A percentile compares a stretch with the other conserved stretches of the same genome.
phyloP scores from a whole-genome alignment of 805 yeast species.

The Candida schatavii region DNA sequence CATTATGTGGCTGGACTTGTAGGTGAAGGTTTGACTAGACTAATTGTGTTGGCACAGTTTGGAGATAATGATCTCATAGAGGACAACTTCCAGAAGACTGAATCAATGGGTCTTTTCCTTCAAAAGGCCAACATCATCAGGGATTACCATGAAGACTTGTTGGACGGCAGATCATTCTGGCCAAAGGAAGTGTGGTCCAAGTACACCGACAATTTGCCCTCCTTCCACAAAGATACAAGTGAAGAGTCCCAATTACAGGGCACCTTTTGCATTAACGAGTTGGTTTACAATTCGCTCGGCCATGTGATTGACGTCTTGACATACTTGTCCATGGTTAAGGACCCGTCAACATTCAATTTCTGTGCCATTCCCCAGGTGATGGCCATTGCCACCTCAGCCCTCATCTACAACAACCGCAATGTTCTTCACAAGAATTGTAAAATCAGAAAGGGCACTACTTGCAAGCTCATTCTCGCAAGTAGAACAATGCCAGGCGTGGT shows the following conservation, averaged over 20 bases:
- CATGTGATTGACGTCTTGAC: slow-evolving; percentile 77
- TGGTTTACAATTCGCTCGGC: slow-evolving; percentile 72
- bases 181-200: slow-evolving; percentile 91
- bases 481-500: slow-evolving; percentile 75
- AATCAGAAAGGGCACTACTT: slow-evolving; percentile 87
- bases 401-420: slow-evolving; percentile 75
- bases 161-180: slow-evolving; percentile 93
- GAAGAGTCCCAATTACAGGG: slow-evolving; percentile 54
- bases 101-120: slow-evolving; percentile 91
- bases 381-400: slow-evolving; percentile 94
- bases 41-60: slow-evolving; percentile 74
- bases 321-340: slow-evolving; percentile 73
- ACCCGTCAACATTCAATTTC: slow-evolving; percentile 81
- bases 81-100: slow-evolving; percentile 56
- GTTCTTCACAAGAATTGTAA: slow-evolving; percentile 75
- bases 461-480: slow-evolving; percentile 67
- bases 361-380: slow-evolving; percentile 98
- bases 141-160: slow-evolving; percentile 88
- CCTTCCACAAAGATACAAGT: slow-evolving; percentile 44
- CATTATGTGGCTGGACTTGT: slow-evolving; percentile 97
- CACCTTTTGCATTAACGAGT: slow-evolving; percentile 72
- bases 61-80: slow-evolving; percentile 49
- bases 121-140: slow-evolving; percentile 96
- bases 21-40: slow-evolving; percentile 89
- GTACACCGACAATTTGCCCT: slow-evolving; percentile 62